Conservation (phyloP, 2,329 filamentous ascomycete species). For the Akanthomyces dipterigenus region DNA sequence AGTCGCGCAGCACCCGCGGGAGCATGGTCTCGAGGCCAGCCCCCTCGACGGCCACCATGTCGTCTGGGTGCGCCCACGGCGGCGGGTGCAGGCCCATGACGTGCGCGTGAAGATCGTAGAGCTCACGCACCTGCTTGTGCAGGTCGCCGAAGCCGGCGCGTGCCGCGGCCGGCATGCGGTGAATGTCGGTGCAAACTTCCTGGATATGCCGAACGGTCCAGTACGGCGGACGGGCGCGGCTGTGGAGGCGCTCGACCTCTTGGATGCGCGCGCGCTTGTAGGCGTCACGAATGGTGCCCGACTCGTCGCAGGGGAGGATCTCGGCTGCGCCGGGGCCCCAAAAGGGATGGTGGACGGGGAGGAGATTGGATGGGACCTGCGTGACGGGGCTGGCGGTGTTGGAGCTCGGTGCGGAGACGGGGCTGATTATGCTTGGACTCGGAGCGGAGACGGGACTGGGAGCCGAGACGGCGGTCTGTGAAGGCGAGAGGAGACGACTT, state of each 20-base stretch:
- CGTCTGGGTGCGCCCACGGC: not conserved
- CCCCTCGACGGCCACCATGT: not conserved
- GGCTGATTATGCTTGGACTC: not conserved
- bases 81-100: not conserved
- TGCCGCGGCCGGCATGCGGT: not conserved
- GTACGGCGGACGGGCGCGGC: not conserved
- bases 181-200: conserved; percentile 4
- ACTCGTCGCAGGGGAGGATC: not conserved
- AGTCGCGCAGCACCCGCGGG: not conserved
- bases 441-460: not conserved
- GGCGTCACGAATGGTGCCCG: not conserved
- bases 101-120: not conserved
- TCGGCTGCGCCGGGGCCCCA: not conserved
- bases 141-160: conserved; percentile 1
- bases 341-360: not conserved
- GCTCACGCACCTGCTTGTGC: conserved; percentile 10
- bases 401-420: not conserved
- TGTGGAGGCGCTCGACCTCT: not conserved
- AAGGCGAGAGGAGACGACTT: too few species aligned
- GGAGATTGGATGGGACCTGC: not conserved
- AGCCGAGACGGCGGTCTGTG: not conserved
- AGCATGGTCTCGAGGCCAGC: not conserved
- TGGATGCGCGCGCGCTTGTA: not conserved
- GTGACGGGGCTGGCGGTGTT: not conserved
- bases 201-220: not conserved